Evolutionary conservation across 2,329 filamentous ascomycete species (phyloP), one percentile per base, ranked within the genome.

Genomic region (Trichoderma oligosporum): DNA sequence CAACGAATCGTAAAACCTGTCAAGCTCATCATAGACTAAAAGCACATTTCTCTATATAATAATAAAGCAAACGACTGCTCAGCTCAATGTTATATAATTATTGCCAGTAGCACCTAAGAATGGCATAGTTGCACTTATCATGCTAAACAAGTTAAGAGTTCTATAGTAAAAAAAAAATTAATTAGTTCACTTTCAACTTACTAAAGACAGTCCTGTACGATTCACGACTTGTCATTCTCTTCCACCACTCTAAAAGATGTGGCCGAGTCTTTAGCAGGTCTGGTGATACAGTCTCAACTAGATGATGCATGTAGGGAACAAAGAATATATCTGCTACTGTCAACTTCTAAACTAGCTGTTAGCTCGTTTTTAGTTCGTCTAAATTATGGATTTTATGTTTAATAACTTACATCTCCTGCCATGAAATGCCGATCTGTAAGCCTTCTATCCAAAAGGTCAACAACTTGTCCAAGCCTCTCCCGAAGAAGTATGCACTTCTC

Each of bases 331-430:
- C 48, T 3, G 20, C 48, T 7, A 52, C 36, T 2, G 25, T 33
- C 11, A 52, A 24, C 24, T 16, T 42, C 48, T 52, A 16, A n/a
- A 6, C 16, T 16, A n/a, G 7, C 9, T 38, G 41, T 33, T n/a
- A 1, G 1, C 4, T 16, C 4, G n/a, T 12, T 7, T 3, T 9
- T 6, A 11, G n/a, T 4, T 5, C 2, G 18, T 16, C 22, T 49
- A 7, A 24, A 5, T 12, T 18, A n/a, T 42, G 36, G n/a, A n/a
- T n/a, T n/a, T n/a, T n/a, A n/a, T n/a, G n/a, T n/a, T n/a, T n/a
- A n/a, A n/a, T 3, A 9, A 42, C 48, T 52, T 31, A 52, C 48
- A 31, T 52, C 48, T 12, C 48, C 48, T 16, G 48, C 36, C 48
- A 52, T 52, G 25, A 41, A 52, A 1, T 16, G 16, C 24, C 24